Base-by-base conservation (phyloP, 805 yeast genomes). In the Saccharomycopsis babjevae region DNA sequence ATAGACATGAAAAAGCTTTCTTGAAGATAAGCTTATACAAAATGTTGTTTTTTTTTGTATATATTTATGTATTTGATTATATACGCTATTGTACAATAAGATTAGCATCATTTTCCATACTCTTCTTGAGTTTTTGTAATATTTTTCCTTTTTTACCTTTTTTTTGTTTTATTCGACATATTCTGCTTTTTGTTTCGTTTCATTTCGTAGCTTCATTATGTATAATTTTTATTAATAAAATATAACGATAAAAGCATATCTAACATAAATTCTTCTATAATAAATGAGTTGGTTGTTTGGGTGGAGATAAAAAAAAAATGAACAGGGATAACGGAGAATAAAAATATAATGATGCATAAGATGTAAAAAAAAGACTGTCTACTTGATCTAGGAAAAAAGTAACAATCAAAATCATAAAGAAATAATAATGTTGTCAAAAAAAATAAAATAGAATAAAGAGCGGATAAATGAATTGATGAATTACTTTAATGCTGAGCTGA, bases 131-230 rank as follows among this genome's bases (percentile, higher is more conserved):
- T 46, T 46, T 10, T 42, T 18, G 2, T 42, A 18, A 13, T 18
- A n/a, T 6, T 40, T 16, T n/a, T 10, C 25, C 25, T 18, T 20
- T 22, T 43, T 22, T 15, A 15, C 10, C 43, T 39, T 22, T 25
- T 25, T 46, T 46, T 46, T 46, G 30, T 22, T 22, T 34, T 34
- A 13, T 10, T 34, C 15, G 38, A 34, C 38, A 34, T 34, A 10
- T 34, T 34, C 38, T 34, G 38, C 15, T 34, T 34, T 42, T 42
- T 42, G 13, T 22, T 46, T 46, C 52, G 52, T 46, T 46, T 46
- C 52, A 28, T 46, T 46, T 46, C 52, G 52, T 46, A 46, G 52
- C 52, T 46, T 46, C 52, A 43, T 46, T 46, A n/a, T 46, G 32
- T 46, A 28, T 46, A 22, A 11, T 46, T 46, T 46, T 46, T 46